phyloP scores from a whole-genome alignment of 2,329 filamentous ascomycete genomes.

The Colletotrichum cereale region DNA sequence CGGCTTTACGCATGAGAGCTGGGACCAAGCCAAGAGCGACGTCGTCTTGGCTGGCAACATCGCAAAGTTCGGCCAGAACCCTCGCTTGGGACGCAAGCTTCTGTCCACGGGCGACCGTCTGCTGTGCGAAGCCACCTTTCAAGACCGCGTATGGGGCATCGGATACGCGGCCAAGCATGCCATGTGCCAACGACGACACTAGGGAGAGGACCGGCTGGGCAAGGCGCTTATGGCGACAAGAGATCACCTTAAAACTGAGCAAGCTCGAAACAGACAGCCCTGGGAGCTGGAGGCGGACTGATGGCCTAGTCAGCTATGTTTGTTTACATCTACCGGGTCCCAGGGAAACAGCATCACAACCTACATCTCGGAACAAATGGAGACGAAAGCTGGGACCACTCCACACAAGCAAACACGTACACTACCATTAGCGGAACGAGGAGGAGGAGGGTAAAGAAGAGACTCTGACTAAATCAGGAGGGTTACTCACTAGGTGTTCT shows the following conservation, averaged over 20 bases:
- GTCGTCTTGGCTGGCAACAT: constrained; percentile 50
- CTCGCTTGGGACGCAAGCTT: constrained; percentile 45
- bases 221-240: constrained; percentile 14
- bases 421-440: too few relatives aligned
- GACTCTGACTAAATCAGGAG: too few relatives aligned
- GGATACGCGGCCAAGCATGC: constrained; percentile 2
- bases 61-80: constrained; percentile 51
- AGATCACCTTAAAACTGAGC: background rate
- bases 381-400: too few relatives aligned
- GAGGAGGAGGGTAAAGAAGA: too few relatives aligned
- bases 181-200: background rate
- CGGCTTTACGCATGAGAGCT: constrained; percentile 47
- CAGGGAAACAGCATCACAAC: too few relatives aligned
- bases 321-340: background rate
- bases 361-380: too few relatives aligned
- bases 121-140: constrained; percentile 48
- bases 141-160: constrained; percentile 46
- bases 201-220: constrained; percentile 6
- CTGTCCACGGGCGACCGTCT: constrained; percentile 48
- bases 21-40: constrained; percentile 49
- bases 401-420: too few relatives aligned
- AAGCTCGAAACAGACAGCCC: background rate
- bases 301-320: background rate
- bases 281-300: background rate
- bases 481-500: too few relatives aligned